phyloP scores from a whole-genome alignment of 2,329 filamentous ascomycete genomes.

The Cryphonectria japonica region DNA sequence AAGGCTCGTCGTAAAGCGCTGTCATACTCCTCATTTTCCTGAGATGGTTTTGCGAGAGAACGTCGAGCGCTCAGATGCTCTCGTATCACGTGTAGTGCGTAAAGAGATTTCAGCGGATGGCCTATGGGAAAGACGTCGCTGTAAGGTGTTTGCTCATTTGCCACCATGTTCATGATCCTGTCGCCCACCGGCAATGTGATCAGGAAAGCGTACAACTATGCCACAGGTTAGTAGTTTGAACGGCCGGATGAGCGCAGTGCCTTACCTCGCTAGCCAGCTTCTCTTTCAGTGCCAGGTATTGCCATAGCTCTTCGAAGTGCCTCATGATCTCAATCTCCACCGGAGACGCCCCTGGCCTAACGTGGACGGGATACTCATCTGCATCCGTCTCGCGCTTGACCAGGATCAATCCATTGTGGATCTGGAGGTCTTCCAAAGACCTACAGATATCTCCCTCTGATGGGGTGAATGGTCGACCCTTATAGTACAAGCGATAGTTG shows the following conservation, averaged over 20 bases:
- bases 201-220: conserved; percentile 71
- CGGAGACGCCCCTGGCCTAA: conserved; percentile 56
- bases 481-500: conserved; percentile 74
- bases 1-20: conserved; percentile 51
- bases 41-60: conserved; percentile 30
- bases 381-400: conserved; percentile 62
- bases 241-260: not conserved
- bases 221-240: conserved; percentile 29
- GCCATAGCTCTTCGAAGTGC: conserved; percentile 84
- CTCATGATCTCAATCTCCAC: conserved; percentile 80
- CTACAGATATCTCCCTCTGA: conserved; percentile 60
- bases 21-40: conserved; percentile 33
- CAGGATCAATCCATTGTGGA: conserved; percentile 67
- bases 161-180: conserved; percentile 62
- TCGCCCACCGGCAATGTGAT: conserved; percentile 70
- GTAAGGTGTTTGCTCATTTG: conserved; percentile 55
- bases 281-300: conserved; percentile 75
- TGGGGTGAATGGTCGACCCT: conserved; percentile 67
- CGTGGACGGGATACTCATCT: conserved; percentile 46
- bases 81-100: conserved; percentile 69
- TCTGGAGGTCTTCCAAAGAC: conserved; percentile 69
- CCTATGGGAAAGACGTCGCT: conserved; percentile 68
- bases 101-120: conserved; percentile 74
- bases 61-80: conserved; percentile 58
- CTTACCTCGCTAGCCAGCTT: conserved; percentile 68